Evolutionary conservation across 208 protist species (phyloP), one percentile per base, ranked within the genome.

Genomic region (Angomonas desouzai): DNA sequence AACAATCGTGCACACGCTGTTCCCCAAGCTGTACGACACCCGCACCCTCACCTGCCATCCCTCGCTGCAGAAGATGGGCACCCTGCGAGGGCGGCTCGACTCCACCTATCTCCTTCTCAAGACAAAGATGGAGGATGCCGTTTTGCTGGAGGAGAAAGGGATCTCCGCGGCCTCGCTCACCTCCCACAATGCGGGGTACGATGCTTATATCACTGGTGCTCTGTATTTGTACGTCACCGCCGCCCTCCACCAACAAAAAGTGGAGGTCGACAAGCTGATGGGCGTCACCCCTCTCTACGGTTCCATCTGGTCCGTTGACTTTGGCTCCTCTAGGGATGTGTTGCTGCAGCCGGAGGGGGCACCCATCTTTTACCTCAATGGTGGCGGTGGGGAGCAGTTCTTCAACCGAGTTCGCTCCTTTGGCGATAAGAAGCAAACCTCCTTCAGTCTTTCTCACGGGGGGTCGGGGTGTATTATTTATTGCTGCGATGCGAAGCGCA

Each of bases 11-110:
- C 75, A 64, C 10, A 66, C 56, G 0, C 69, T 77, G 32, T 85
- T 92, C 55, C 85, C 85, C 0, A 51, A 63, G 10, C 60, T 92
- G 28, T 92, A 79, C 45, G 85, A 92, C 62, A 89, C 85, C 33
- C 76, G 82, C 47, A 56, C 78, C 0, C 56, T 92, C n/a, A 65
- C 70, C 9, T 79, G 71, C 55, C 59, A 68, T 0, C 73, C 68
- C 0, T 60, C 70, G 11, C 48, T 88, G 48, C 79, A 87, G 38
- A 13, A 70, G 11, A 53, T 82, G 4, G 64, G 59, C 29, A 72
- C 74, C 55, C 56, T 89, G 30, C 77, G 70, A 0, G 80, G 80
- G 0, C 45, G 56, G 33, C 48, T 92, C 45, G 65, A 68, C 27
- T 32, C 36, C 34, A 45, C 27, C 10, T 49, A 48, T 28, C 33